Base-by-base conservation (phyloP, 2,329 filamentous ascomycete species). In the Furcasterigmium sp. region DNA sequence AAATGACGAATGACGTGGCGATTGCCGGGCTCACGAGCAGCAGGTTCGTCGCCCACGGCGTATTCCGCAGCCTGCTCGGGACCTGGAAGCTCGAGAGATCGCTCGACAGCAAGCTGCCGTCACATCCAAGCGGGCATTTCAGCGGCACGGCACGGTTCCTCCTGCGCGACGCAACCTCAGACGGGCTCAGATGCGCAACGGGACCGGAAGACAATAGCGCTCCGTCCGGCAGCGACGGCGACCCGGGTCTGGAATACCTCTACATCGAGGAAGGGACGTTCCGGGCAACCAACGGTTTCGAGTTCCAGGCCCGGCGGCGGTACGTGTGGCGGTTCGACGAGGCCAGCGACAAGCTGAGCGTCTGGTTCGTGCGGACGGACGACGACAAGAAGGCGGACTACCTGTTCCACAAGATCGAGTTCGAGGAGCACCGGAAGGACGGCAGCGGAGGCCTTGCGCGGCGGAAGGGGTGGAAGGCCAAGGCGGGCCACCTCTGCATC, bases 311-410 rank as follows among this genome's bases (percentile, higher is more conserved):
- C 0, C 80, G 72, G 10, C 68, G 82, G 18, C 75, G 85, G 10
- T 91, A 91, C 53, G 71, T 87, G 2, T 90, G 85, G 70, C 76
- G 85, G 0, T 90, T 89, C 53, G 69, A 78, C 36, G 80, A 84
- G 49, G 53, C 45, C 9, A 65, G 56, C 2, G 84, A 89, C 53
- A 61, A 59, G 21, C 65, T 91, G 18, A 85, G 78, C 46, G 80
- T 85, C 1, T 91, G 85, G 85, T 90, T 90, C 52, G 80, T 80
- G 30, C 80, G 81, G 49, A 70, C 75, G 1, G 77, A 84, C 14
- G 81, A 87, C 50, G 62, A 70, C 14, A 68, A 69, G 43, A 72
- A 72, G 13, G 81, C 82, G 0, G 85, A 89, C 56, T 85, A 89
- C 49, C 65, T 90, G 17, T 91, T 91, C 60, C 85, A 90, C 53